Evolutionary conservation across 176 grass and related monocot species (phyloP).

Genomic region (Zoysia japonica): DNA sequence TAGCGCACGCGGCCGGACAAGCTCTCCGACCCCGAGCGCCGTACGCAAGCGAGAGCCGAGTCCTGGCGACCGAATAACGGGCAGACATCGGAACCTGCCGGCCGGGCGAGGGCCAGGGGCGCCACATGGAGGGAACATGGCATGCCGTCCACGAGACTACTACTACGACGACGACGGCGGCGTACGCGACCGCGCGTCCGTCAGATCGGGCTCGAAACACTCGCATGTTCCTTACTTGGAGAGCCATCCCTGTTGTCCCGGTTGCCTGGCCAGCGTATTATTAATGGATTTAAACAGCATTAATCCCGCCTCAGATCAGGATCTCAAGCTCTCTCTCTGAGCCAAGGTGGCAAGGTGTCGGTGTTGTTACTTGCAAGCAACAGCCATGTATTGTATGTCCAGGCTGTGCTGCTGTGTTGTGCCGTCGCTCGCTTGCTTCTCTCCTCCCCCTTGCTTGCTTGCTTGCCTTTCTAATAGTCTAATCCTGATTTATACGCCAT

Average conservation of each 20-base stretch:
- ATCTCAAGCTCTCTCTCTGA: too few relatives aligned
- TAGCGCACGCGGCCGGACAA: too few relatives aligned
- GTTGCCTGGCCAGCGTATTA: too few relatives aligned
- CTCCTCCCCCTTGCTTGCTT: not conserved
- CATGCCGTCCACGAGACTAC: conserved; percentile 5
- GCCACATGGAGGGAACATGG: conserved; percentile 53
- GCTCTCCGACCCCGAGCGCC: too few relatives aligned
- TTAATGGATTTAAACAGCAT: too few relatives aligned
- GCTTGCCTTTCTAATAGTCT: not conserved
- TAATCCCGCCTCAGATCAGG: too few relatives aligned
- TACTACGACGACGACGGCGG: too few relatives aligned
- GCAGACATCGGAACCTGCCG: conserved; percentile 8
- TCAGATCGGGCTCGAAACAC: conserved; percentile 27
- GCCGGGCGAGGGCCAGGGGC: not conserved
- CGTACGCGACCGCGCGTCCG: not conserved
- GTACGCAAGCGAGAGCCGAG: too few relatives aligned
- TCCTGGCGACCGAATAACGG: conserved; percentile 33
- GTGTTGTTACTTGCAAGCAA: conserved; percentile 64
- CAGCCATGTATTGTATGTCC: conserved; percentile 12
- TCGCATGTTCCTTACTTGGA: conserved; percentile 9
- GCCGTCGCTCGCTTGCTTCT: not conserved
- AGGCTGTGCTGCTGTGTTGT: not conserved
- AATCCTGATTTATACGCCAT: conserved; percentile 39
- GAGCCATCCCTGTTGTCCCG: not conserved
- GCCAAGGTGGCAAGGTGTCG: conserved; percentile 35